phyloP scores from a whole-genome alignment of 106 monocot species.

The Dendrobium huoshanense region DNA sequence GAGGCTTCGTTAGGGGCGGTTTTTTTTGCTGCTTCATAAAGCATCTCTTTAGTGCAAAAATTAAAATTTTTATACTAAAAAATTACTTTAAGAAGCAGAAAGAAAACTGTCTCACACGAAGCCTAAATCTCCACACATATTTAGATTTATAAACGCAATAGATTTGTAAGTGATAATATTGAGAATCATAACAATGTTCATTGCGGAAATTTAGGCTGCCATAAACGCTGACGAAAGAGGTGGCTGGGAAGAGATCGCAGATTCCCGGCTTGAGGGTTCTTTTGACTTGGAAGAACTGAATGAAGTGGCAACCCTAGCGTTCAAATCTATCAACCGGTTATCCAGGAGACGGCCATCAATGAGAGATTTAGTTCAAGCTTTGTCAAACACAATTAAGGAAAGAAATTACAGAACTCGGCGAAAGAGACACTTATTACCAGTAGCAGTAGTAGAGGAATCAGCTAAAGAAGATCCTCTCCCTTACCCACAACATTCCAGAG shows the following conservation, averaged over 20 bases:
- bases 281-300: constrained; percentile 56
- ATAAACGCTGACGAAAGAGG: constrained; percentile 56
- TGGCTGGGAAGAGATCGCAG: constrained; percentile 89
- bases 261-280: constrained; percentile 42
- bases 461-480: constrained; percentile 13
- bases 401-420: constrained; percentile 18
- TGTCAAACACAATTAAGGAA: constrained; percentile 28
- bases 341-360: constrained; percentile 68
- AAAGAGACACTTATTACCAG: background rate
- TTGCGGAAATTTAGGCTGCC: constrained; percentile 40
- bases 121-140: too few species aligned
- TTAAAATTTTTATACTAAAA: too few species aligned
- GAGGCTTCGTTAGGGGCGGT: too few species aligned
- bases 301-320: constrained; percentile 50
- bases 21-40: too few species aligned
- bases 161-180: too few species aligned
- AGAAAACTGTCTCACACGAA: too few species aligned
- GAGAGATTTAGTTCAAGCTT: constrained; percentile 67
- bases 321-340: constrained; percentile 52
- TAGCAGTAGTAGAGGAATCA: constrained; percentile 22
- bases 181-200: background rate
- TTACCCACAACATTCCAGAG: constrained; percentile 35
- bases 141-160: too few species aligned
- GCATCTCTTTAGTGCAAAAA: too few species aligned
- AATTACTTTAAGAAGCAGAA: too few species aligned